Evolutionary conservation across 768 basidiomycete genomes (phyloP).

Genomic region (Cytidiella melzeri): DNA sequence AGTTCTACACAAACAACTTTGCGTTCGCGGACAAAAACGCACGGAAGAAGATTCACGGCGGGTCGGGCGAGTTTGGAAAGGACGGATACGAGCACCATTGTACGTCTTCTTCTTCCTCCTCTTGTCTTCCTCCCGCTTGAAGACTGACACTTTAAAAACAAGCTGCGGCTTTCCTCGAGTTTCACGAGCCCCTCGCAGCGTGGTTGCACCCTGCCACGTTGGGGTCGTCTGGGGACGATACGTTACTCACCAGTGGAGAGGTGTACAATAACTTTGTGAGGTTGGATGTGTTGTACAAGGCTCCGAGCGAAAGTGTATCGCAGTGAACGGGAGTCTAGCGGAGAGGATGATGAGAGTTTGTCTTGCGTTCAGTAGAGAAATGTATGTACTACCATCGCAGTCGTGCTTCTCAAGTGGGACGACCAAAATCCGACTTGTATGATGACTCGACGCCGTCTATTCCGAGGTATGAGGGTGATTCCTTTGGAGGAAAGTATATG

Average conservation of each 20-base stretch:
- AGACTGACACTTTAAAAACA: background rate
- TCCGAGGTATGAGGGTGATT: too few relatives aligned
- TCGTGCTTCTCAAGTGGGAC: too few relatives aligned
- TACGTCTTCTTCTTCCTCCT: slow-evolving; percentile 26
- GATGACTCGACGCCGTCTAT: too few relatives aligned
- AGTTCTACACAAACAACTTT: slow-evolving; percentile 66
- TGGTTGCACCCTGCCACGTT: slow-evolving; percentile 42
- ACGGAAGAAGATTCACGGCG: slow-evolving; percentile 72
- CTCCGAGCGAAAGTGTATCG: too few relatives aligned
- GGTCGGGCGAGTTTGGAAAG: slow-evolving; percentile 45
- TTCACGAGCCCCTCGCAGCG: slow-evolving; percentile 51
- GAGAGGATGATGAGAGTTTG: too few relatives aligned
- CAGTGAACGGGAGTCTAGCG: too few relatives aligned
- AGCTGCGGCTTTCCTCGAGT: slow-evolving; percentile 29
- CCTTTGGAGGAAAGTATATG: too few relatives aligned
- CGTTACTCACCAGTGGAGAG: slow-evolving; percentile 62
- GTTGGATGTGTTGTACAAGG: slow-evolving; percentile 42
- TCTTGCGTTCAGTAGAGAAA: too few relatives aligned
- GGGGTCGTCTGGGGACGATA: slow-evolving; percentile 50
- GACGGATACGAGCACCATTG: slow-evolving; percentile 52
- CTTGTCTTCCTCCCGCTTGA: background rate
- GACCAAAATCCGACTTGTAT: too few relatives aligned
- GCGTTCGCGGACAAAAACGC: slow-evolving; percentile 42
- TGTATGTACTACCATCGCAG: too few relatives aligned
- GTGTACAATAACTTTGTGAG: slow-evolving; percentile 70